These are phyloP conservation scores for Angophora floribunda DNA, from an alignment of 345 rosid genomes.

Conservation along the genomic window DNA sequence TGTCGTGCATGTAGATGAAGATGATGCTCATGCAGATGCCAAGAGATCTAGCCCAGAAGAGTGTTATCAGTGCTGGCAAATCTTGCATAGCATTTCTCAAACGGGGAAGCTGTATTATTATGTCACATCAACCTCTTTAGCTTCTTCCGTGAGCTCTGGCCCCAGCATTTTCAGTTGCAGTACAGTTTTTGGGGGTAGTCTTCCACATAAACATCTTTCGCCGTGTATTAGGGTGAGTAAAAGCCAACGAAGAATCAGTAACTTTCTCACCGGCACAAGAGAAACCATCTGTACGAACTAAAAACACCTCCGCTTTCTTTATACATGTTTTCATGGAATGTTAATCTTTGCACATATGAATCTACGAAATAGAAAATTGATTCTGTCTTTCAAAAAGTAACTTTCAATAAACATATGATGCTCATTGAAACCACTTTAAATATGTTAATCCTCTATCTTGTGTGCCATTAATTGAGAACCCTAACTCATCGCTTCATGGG, in stretches of 20 bases:
- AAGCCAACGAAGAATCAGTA: constrained; percentile 85
- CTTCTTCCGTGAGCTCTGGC: constrained; percentile 84
- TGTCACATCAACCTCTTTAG: constrained; percentile 59
- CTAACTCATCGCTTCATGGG: not conserved
- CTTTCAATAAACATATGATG: not conserved
- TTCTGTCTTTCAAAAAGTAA: not conserved
- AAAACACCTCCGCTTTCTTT: constrained; percentile 88
- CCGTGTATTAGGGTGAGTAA: no score
- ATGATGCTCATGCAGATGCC: not conserved
- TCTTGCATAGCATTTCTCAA: not conserved
- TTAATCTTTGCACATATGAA: not conserved
- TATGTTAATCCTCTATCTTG: not conserved
- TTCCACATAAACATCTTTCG: constrained; percentile 12
- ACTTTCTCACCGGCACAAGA: constrained; percentile 91
- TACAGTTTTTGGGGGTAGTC: constrained; percentile 70
- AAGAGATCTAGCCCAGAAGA: not conserved
- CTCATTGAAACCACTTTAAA: not conserved
- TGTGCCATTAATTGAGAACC: not conserved
- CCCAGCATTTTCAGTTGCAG: constrained; percentile 79
- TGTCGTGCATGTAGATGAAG: not conserved
- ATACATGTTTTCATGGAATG: not conserved
- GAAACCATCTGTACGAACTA: constrained; percentile 90
- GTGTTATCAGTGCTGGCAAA: not conserved
- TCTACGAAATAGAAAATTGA: not conserved
- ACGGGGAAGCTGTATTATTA: not conserved